phyloP scores from a whole-genome alignment of 179 eudicot species.

The Drosera spatulata region DNA sequence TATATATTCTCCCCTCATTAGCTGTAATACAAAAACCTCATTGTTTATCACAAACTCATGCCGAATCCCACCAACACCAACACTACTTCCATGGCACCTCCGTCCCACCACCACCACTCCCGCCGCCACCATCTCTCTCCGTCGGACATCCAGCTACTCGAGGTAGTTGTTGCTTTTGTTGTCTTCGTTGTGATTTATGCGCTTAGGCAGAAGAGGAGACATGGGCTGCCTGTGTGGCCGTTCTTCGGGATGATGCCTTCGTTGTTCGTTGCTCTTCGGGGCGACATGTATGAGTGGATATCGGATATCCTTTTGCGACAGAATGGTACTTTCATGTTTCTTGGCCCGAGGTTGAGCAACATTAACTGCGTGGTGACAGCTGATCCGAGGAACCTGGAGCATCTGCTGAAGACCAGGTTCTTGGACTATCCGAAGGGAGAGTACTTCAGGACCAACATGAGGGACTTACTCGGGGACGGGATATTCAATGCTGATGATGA shows the following conservation, averaged over 20 bases:
- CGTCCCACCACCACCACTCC: no score
- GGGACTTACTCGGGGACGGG: slow-evolving; percentile 78
- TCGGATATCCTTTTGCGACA: slow-evolving; percentile 28
- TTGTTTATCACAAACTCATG: no score
- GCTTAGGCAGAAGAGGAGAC: slow-evolving; percentile 36
- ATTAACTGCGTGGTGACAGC: slow-evolving; percentile 81
- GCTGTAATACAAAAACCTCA: no score
- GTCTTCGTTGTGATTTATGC: slow-evolving; percentile 58
- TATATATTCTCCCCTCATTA: no score
- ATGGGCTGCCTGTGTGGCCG: slow-evolving; percentile 83
- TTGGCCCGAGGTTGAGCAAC: slow-evolving; percentile 63
- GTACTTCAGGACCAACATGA: slow-evolving; percentile 46
- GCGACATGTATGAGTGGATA: slow-evolving; percentile 71
- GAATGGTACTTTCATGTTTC: slow-evolving; percentile 63
- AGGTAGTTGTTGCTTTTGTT: slow-evolving; percentile 37
- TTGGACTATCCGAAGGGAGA: slow-evolving; percentile 65
- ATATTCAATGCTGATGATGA: slow-evolving; percentile 84
- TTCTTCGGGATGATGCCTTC: slow-evolving; percentile 89
- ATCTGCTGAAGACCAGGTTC: slow-evolving; percentile 67
- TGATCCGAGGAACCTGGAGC: slow-evolving; percentile 79
- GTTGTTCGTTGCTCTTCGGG: slow-evolving; percentile 36
- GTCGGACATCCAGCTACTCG: slow-evolving; percentile 39
- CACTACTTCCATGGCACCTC: no score
- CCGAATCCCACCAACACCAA: no score
- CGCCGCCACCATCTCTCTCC: no score